Percentiles rank a stretch among this genome's conserved stretches.
Conservation (phyloP, 1,139 yeast species). For the Arxiozyma slooffiae region DNA sequence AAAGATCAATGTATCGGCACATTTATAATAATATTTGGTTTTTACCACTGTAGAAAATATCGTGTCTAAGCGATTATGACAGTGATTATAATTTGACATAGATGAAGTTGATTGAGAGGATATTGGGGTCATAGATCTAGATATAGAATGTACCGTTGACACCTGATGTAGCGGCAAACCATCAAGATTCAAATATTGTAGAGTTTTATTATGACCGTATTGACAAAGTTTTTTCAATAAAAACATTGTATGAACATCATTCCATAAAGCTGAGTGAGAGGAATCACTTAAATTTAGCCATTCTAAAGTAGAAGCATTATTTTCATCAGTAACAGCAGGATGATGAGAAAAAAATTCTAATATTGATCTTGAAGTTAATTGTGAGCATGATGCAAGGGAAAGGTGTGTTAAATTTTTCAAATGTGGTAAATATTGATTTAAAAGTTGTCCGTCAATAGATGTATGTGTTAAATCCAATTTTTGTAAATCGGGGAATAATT, state of each 20-base stretch:
- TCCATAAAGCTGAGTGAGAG: constrained; percentile 55
- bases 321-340: constrained; percentile 50
- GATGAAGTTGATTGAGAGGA: constrained; percentile 3
- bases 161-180: constrained; percentile 47
- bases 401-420: constrained; percentile 60
- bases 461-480: constrained; percentile 80
- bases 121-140: constrained; percentile 8
- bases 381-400: constrained; percentile 69
- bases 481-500: constrained; percentile 47
- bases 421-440: constrained; percentile 38
- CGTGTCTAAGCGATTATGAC: background rate
- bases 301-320: constrained; percentile 36
- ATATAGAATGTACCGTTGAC: background rate
- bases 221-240: constrained; percentile 40
- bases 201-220: constrained; percentile 34
- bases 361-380: constrained; percentile 63
- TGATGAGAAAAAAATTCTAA: constrained; percentile 63
- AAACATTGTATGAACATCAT: constrained; percentile 49
- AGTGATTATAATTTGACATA: background rate
- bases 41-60: constrained; percentile 12
- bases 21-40: constrained; percentile 23
- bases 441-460: constrained; percentile 52
- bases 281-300: constrained; percentile 78
- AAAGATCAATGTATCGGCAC: constrained; percentile 41
- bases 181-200: constrained; percentile 51